Evolutionary conservation across 2,329 filamentous ascomycete genomes (phyloP).

Genomic region (Talaromyces sp.): DNA sequence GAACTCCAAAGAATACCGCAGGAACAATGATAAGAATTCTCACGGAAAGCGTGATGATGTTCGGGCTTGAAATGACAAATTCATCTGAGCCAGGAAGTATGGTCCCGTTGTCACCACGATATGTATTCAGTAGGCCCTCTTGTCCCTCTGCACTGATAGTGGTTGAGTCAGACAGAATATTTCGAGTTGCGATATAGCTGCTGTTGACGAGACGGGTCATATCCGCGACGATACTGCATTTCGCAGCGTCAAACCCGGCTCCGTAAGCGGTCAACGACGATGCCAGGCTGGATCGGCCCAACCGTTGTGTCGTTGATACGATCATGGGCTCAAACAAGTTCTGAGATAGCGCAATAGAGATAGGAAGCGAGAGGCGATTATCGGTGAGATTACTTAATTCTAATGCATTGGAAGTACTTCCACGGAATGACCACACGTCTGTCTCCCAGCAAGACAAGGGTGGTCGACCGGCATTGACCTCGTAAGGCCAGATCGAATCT

Average conservation of each 20-base stretch:
- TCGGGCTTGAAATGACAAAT: conserved; percentile 8
- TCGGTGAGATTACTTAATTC: not conserved
- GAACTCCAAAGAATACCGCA: not conserved
- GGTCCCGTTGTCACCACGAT: not conserved
- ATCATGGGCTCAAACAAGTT: not conserved
- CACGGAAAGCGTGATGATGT: conserved; percentile 9
- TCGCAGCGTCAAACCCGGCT: not conserved
- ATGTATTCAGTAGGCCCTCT: not conserved
- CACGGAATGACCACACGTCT: conserved; percentile 1
- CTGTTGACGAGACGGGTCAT: conserved; percentile 7
- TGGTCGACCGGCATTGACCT: not conserved
- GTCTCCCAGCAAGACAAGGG: conserved; percentile 6
- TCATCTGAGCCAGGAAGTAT: not conserved
- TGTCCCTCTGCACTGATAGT: not conserved
- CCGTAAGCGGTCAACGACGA: not conserved
- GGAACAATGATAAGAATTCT: conserved; percentile 5
- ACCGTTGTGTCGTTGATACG: not conserved
- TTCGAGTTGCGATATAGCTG: conserved; percentile 8
- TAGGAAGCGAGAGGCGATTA: not conserved
- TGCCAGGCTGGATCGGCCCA: conserved; percentile 2
- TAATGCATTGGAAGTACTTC: not conserved
- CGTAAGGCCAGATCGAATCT: not conserved
- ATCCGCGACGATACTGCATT: not conserved
- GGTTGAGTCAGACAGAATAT: conserved; percentile 9
- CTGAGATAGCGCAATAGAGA: not conserved